A percentile compares a stretch with the other conserved stretches of the same genome.
Conservation (phyloP, 1,139 yeast genomes). For the Waltiozyma sp. region DNA sequence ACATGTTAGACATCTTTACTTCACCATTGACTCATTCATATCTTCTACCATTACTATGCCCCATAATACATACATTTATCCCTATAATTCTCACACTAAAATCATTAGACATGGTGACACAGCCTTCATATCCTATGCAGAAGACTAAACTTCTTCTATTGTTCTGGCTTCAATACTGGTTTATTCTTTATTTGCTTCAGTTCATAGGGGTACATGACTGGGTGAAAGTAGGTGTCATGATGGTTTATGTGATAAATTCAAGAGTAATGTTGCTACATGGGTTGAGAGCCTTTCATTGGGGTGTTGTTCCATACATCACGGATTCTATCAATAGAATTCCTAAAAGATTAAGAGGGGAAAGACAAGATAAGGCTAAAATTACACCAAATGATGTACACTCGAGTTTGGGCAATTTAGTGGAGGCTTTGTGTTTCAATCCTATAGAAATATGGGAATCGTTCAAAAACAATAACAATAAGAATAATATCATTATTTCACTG, state of each 20-base stretch:
- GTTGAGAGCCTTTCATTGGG: constrained; percentile 2
- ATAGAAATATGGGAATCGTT: neutral
- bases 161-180: constrained; percentile 17
- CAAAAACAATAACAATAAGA: no score
- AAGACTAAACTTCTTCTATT: constrained; percentile 3
- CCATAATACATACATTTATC: constrained; percentile 1
- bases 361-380: no score
- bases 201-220: constrained; percentile 4
- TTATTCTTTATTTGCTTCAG: constrained; percentile 6
- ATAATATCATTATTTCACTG: no score
- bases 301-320: neutral
- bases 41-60: neutral
- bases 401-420: neutral
- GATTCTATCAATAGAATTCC: neutral
- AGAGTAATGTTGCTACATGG: constrained; percentile 4
- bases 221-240: neutral
- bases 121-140: neutral
- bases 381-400: neutral
- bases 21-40: neutral
- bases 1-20: neutral
- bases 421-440: neutral
- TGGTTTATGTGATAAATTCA: neutral
- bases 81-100: constrained; percentile 15
- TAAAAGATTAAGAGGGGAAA: neutral
- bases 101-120: constrained; percentile 8